Evolutionary conservation across 2,329 filamentous ascomycete species (phyloP).

Genomic region (Pseudocercospora cruenta): DNA sequence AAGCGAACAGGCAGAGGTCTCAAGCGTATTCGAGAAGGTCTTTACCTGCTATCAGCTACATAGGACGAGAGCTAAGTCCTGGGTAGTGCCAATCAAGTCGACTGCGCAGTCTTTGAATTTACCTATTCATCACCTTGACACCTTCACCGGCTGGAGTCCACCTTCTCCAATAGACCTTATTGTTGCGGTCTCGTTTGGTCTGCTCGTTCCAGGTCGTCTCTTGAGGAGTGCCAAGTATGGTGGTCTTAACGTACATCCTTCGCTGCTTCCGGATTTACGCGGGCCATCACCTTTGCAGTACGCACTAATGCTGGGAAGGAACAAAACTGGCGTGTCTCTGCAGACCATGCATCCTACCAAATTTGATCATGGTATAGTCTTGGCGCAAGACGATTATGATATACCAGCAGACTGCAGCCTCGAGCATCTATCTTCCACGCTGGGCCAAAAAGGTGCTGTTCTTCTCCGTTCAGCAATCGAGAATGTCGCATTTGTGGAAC

Average conservation of each 20-base stretch:
- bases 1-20: conserved; percentile 78
- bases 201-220: conserved; percentile 80
- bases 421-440: conserved; percentile 54
- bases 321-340: conserved; percentile 73
- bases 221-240: conserved; percentile 74
- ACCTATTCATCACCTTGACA: conserved; percentile 73
- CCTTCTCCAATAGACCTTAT: conserved; percentile 70
- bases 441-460: conserved; percentile 68
- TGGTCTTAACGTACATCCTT: conserved; percentile 92
- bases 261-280: conserved; percentile 74
- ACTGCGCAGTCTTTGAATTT: conserved; percentile 67
- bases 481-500: conserved; percentile 66
- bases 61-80: conserved; percentile 8
- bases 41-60: not conserved
- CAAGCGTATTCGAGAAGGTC: conserved; percentile 64
- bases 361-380: conserved; percentile 79
- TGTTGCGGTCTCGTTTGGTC: conserved; percentile 90
- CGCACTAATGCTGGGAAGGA: conserved; percentile 68
- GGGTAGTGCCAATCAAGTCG: conserved; percentile 63
- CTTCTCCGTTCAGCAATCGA: conserved; percentile 71
- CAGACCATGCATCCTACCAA: conserved; percentile 78
- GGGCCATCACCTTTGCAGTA: conserved; percentile 87
- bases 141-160: conserved; percentile 80
- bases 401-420: conserved; percentile 56
- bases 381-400: conserved; percentile 65